Evolutionary conservation across 2,329 filamentous ascomycete species (phyloP), one percentile per base, ranked within the genome.

Genomic region (Colletotrichum costaricense): DNA sequence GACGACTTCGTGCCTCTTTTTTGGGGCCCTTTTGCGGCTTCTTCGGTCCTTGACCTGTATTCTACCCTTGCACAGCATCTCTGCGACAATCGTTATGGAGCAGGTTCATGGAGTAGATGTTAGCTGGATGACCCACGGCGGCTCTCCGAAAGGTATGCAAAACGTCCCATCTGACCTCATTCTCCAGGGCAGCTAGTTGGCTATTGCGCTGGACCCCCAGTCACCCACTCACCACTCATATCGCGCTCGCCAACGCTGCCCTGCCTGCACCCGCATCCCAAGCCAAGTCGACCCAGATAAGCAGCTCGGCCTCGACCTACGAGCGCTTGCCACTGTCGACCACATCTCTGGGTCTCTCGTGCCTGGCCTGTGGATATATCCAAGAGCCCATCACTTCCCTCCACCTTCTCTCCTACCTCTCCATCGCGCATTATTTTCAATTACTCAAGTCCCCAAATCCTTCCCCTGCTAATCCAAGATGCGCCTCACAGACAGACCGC

Each of bases 101-200:
- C 92, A 93, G 78, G 90, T 94, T 76, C 92, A 95, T 82, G 92
- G 93, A 77, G 90, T 97, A 79, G 95, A 97, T 84, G 94, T 97
- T 80, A 95, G 93, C 83, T 97, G 95, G 95, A 93, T 97, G 87
- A 89, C 89, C 78, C 93, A 97, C 84, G 93, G 94, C 83, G 93
- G 94, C 80, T 91, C 93, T 78, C 91, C 92, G 76, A 95, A 93
- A 93, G 94, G 95, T 94, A 88, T 83, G 88, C 84, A 71, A 60
- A 54, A 55, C 63, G 62, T 62, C 62, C 62, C 62, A 56, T 73
- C 71, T 71, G 71, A 73, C 67, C 71, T 73, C 71, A 71, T 73
- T 66, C 66, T 62, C 62, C 64, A 60, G 59, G 57, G 38, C 63
- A 59, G 69, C 56, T 68, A 63, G 63, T 68, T 26, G 38, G 56